A percentile compares a stretch with the other conserved stretches of the same genome.
Evolutionary conservation across 2,329 filamentous ascomycete species (phyloP).

Genomic region (Madurella fahalii): DNA sequence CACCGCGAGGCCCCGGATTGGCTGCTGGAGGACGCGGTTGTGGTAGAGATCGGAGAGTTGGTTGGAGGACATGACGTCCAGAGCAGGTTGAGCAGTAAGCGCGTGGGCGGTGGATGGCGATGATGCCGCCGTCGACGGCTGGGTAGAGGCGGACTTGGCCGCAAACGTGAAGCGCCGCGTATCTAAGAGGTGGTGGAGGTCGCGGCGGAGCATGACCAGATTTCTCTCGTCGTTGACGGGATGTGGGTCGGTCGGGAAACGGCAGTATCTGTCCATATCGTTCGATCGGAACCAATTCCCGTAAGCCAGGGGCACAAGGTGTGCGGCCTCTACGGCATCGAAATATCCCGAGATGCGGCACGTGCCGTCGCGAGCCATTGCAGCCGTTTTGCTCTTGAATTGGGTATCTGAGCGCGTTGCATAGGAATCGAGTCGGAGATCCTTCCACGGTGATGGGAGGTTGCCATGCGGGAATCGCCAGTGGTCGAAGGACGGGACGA

Average conservation of each 20-base stretch:
- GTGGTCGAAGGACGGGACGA: slow-evolving; percentile 14
- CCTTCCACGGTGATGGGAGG: slow-evolving; percentile 6
- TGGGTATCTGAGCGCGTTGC: not conserved
- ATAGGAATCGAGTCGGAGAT: not conserved
- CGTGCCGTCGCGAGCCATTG: slow-evolving; percentile 7
- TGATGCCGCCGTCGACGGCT: not conserved
- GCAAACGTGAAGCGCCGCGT: not conserved
- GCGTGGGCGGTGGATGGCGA: not conserved
- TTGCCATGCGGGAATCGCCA: slow-evolving; percentile 14
- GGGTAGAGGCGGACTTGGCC: not conserved
- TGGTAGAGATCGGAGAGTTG: slow-evolving; percentile 1
- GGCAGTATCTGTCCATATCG: slow-evolving; percentile 28
- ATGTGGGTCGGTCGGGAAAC: not conserved
- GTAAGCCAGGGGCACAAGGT: slow-evolving; percentile 8
- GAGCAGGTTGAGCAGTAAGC: not conserved
- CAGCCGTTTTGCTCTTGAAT: slow-evolving; percentile 1
- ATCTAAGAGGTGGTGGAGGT: not conserved
- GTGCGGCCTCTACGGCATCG: slow-evolving; percentile 10
- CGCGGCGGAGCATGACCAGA: not conserved
- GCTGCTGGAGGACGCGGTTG: slow-evolving; percentile 1
- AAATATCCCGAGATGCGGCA: slow-evolving; percentile 9
- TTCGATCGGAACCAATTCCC: slow-evolving; percentile 11
- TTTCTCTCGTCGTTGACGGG: not conserved
- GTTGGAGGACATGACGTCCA: not conserved
- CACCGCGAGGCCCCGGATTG: not conserved